Conservation (phyloP, 805 yeast genomes). For the Lipomyces starkeyi region DNA sequence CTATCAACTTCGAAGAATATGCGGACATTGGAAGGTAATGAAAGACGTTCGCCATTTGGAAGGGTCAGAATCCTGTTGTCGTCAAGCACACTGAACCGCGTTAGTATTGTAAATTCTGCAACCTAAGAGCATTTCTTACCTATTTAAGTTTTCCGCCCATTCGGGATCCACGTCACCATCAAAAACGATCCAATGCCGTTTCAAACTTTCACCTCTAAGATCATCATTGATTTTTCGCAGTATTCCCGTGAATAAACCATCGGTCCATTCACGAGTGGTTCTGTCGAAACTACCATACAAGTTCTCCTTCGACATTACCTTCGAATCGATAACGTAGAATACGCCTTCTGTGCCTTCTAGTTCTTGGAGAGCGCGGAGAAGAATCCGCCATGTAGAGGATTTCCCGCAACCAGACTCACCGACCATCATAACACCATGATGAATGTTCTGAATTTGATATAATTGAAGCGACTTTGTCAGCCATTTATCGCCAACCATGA, state of each 20-base stretch:
- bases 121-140: conserved; percentile 19
- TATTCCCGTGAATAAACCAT: conserved; percentile 77
- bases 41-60: conserved; percentile 86
- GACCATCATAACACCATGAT: conserved; percentile 81
- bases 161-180: conserved; percentile 94
- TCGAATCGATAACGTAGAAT: conserved; percentile 68
- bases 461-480: conserved; percentile 64
- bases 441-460: conserved; percentile 61
- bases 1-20: conserved; percentile 78
- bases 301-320: conserved; percentile 67
- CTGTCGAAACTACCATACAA: conserved; percentile 75
- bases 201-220: conserved; percentile 61
- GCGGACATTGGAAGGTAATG: conserved; percentile 65
- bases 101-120: background rate
- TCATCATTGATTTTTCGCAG: conserved; percentile 64
- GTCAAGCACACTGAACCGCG: conserved; percentile 69
- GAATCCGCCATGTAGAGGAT: conserved; percentile 57
- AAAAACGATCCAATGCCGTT: conserved; percentile 75
- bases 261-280: conserved; percentile 89
- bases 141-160: conserved; percentile 88
- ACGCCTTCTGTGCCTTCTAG: conserved; percentile 50
- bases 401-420: conserved; percentile 84
- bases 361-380: conserved; percentile 53
- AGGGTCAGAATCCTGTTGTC: conserved; percentile 82
- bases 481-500: conserved; percentile 53